Percentiles rank a stretch among this genome's conserved stretches.
phyloP scores from a whole-genome alignment of 495 filamentous ascomycete species.

The Penicillium roqueforti region DNA sequence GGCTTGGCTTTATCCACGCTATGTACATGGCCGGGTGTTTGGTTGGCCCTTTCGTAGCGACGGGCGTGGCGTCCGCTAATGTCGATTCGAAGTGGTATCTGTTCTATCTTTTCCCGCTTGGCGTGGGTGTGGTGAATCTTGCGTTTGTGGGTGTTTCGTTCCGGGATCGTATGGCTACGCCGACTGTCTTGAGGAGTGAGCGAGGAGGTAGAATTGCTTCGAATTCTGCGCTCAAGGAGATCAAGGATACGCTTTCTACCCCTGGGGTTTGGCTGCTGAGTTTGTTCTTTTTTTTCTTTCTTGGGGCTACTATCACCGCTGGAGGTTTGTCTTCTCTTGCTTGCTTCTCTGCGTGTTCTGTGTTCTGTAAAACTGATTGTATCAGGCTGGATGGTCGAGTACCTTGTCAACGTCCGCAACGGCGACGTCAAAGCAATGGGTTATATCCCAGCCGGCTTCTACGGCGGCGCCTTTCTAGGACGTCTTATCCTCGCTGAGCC shows the following conservation, averaged over 20 bases:
- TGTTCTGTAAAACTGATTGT: neutral
- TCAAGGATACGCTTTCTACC: conserved; percentile 20
- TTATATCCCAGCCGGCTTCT: conserved; percentile 29
- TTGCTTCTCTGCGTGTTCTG: neutral
- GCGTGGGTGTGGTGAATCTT: conserved; percentile 23
- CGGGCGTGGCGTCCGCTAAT: conserved; percentile 27
- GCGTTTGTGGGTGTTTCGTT: conserved; percentile 20
- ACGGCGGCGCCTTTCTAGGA: conserved; percentile 27
- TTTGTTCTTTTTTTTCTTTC: conserved; percentile 34
- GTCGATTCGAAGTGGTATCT: conserved; percentile 20
- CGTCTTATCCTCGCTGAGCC: conserved; percentile 27
- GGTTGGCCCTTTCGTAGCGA: conserved; percentile 28
- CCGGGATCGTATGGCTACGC: conserved; percentile 16
- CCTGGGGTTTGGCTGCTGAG: conserved; percentile 30
- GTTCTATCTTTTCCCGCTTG: conserved; percentile 27
- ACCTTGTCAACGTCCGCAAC: conserved; percentile 28
- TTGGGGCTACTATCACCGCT: conserved; percentile 28
- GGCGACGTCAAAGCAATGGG: conserved; percentile 32
- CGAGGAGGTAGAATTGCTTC: neutral
- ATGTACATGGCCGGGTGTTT: conserved; percentile 37
- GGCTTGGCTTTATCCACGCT: conserved; percentile 34
- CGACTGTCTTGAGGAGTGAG: neutral
- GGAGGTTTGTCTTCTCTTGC: conserved; percentile 21
- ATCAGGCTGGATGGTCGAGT: conserved; percentile 32
- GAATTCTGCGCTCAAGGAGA: conserved; percentile 18